Conservation (phyloP, 139 green algal genomes). For the Chlamydomonas schloesseri region DNA sequence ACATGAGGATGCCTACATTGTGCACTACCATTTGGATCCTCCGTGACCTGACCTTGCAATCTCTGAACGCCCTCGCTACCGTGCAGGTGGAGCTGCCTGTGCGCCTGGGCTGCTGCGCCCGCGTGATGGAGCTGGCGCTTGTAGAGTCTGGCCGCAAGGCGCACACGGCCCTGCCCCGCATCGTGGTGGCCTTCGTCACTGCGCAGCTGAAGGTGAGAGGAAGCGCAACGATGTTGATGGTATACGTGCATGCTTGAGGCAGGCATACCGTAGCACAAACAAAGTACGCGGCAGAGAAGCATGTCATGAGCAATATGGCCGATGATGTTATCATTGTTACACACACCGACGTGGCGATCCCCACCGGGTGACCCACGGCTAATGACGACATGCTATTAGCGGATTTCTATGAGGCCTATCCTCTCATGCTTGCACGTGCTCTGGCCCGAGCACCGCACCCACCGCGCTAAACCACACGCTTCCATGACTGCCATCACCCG, state of each 20-base stretch:
- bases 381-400: conserved; percentile 63
- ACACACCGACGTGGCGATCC: conserved; percentile 54
- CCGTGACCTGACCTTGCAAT: too few relatives aligned
- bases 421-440: too few relatives aligned
- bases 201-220: conserved; percentile 62
- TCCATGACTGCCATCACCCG: too few relatives aligned
- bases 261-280: too few relatives aligned
- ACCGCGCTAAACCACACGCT: too few relatives aligned
- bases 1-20: too few relatives aligned
- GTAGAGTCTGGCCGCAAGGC: background rate
- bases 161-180: conserved; percentile 57
- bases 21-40: too few relatives aligned
- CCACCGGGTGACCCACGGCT: conserved; percentile 5
- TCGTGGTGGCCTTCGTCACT: conserved; percentile 65
- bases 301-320: too few relatives aligned
- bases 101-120: conserved; percentile 51
- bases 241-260: background rate
- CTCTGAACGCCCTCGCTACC: too few relatives aligned
- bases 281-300: too few relatives aligned
- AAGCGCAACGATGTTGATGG: too few relatives aligned
- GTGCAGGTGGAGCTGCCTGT: conserved; percentile 50
- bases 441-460: too few relatives aligned
- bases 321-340: conserved; percentile 66
- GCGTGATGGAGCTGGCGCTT: conserved; percentile 54
- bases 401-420: conserved; percentile 71